Percentiles rank a stretch among this genome's conserved stretches.
Evolutionary conservation across 805 yeast genomes (phyloP).

Genomic region (Yamadazyma philogaea): DNA sequence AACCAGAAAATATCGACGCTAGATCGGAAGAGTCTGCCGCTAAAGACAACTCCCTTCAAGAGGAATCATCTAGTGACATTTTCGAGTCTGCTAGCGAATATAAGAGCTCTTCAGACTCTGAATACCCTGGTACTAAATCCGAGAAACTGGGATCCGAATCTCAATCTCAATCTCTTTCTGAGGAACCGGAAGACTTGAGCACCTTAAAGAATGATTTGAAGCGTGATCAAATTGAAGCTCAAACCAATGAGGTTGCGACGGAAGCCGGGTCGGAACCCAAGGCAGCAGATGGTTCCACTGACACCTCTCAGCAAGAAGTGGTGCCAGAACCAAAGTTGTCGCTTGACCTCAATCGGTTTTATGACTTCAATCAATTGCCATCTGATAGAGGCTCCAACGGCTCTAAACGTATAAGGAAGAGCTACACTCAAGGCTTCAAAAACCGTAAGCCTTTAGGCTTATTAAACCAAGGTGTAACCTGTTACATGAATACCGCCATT

Average conservation of each 20-base stretch:
- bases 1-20: neutral
- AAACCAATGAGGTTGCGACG: constrained; percentile 1
- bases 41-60: neutral
- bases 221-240: constrained; percentile 16
- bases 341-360: constrained; percentile 32
- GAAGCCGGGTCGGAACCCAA: constrained; percentile 8
- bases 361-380: constrained; percentile 53
- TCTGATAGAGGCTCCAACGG: constrained; percentile 64
- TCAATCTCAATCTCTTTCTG: constrained; percentile 13
- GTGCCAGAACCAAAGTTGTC: constrained; percentile 11
- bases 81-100: constrained; percentile 13
- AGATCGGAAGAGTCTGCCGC: neutral
- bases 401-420: constrained; percentile 59
- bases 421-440: constrained; percentile 58
- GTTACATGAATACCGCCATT: constrained; percentile 93
- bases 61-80: constrained; percentile 6
- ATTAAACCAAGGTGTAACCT: constrained; percentile 89
- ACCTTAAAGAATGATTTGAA: constrained; percentile 19
- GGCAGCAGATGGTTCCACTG: constrained; percentile 11
- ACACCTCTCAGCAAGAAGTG: constrained; percentile 29
- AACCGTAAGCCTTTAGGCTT: constrained; percentile 68
- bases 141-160: constrained; percentile 8
- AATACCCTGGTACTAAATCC: constrained; percentile 1
- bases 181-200: constrained; percentile 17
- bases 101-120: constrained; percentile 9